Percentiles rank a stretch among this genome's conserved stretches.
These are phyloP conservation scores for Hevea brasiliensis DNA, from an alignment of 345 rosid species.

Conservation along the genomic window DNA sequence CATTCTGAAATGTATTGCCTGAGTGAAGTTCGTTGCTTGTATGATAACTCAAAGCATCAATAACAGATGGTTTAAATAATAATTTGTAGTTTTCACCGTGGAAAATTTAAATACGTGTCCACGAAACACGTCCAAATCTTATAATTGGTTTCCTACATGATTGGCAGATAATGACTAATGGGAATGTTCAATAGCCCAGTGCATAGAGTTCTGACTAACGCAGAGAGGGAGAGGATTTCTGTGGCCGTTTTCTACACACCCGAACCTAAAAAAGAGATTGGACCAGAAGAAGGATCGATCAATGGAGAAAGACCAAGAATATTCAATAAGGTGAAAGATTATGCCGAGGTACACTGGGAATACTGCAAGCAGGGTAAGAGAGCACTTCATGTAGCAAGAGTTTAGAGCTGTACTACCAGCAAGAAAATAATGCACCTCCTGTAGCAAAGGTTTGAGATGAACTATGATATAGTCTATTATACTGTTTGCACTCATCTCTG, in stretches of 20 bases:
- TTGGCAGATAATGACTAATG: constrained; percentile 23
- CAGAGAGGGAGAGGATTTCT: constrained; percentile 16
- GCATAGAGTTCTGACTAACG: constrained; percentile 23
- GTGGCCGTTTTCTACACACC: constrained; percentile 25
- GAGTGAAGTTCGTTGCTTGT: neutral
- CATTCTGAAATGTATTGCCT: neutral
- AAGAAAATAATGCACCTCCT: neutral
- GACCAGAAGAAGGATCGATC: constrained; percentile 34
- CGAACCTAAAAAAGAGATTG: constrained; percentile 28
- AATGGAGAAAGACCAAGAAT: constrained; percentile 15
- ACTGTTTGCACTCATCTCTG: neutral
- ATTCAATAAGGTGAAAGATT: constrained; percentile 28
- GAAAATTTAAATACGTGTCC: neutral
- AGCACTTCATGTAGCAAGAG: constrained; percentile 31
- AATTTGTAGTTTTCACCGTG: neutral
- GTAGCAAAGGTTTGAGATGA: neutral
- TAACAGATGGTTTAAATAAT: neutral
- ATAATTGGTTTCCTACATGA: neutral
- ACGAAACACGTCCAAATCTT: neutral
- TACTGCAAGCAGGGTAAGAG: constrained; percentile 35
- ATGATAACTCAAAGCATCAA: neutral
- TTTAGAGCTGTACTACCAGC: constrained; percentile 1
- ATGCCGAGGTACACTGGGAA: constrained; percentile 26
- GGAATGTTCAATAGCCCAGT: constrained; percentile 26
- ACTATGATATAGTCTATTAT: neutral